These are phyloP conservation scores for Trichoderma simmonsii DNA, from an alignment of 2,329 filamentous ascomycete genomes.

Conservation along the genomic window DNA sequence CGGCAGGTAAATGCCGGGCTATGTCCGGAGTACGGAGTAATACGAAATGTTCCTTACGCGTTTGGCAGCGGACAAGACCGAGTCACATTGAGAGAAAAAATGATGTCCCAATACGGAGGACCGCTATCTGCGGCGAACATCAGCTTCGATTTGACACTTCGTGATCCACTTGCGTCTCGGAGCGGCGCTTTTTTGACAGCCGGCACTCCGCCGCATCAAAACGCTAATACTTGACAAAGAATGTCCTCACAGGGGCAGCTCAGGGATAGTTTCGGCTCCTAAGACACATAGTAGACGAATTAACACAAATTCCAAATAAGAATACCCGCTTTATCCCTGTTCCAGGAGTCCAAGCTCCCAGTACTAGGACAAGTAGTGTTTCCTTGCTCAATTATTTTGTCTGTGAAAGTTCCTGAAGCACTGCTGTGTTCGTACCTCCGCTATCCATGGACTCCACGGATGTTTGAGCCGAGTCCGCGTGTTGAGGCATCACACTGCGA, in stretches of 20 bases:
- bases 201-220: neutral
- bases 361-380: neutral
- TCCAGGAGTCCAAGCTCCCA: neutral
- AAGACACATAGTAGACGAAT: neutral
- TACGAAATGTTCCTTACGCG: conserved; percentile 6
- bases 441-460: neutral
- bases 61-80: neutral
- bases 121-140: neutral
- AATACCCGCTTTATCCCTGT: neutral
- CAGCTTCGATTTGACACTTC: neutral
- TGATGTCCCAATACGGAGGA: neutral
- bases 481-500: neutral
- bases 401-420: neutral
- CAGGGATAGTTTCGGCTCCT: neutral
- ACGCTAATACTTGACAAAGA: neutral
- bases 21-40: neutral
- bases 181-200: conserved; percentile 1
- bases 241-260: neutral
- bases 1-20: neutral
- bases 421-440: neutral
- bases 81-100: neutral
- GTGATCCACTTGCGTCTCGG: neutral
- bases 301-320: neutral
- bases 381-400: neutral
- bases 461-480: neutral